Base-by-base conservation (phyloP, 2,329 filamentous ascomycete species). In the Verticillium tricorpus region DNA sequence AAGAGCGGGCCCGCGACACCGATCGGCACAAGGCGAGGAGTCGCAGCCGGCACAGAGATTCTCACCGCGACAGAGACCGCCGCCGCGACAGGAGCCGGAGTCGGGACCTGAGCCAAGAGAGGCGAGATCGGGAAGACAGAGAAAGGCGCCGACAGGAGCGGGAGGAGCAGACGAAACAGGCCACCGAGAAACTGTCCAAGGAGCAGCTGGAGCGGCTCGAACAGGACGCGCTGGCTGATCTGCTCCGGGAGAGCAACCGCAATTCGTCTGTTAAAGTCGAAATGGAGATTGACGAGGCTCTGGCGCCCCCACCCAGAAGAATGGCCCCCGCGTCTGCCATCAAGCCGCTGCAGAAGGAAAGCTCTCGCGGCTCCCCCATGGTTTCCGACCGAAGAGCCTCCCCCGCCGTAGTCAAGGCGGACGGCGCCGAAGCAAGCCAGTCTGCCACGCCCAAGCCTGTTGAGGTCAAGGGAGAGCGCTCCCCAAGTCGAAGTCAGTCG, bases 191-290 rank as follows among this genome's bases (percentile, higher is more conserved):
- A 57, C 77, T 87, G 12, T 82, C 83, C 7, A 82, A 85, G 63
- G 84, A 87, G 65, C 84, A 87, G 45, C 79, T 83, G 31, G 80
- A 85, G 60, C 77, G 80, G 19, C 77, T 87, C 8, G 85, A 87
- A 67, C 80, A 82, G 67, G 82, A 86, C 66, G 85, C 85, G 1
- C 73, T 87, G 62, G 82, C 81, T 22, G 82, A 87, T 63, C 77
- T 87, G 15, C 71, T 87, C 14, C 78, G 85, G n/a, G 85, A 87
- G 67, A 86, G 84, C 71, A 84, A 80, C 60, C 79, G 80, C 54
- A 75, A 77, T 31, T 71, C 76, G 3, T 73, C 76, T 2, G 80
- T 82, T 63, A 78, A 81, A 60, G 81, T 79, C 8, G 85, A 86
- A 67, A 69, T 85, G 56, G 54, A 56, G 31, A 45, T 66, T 59